A percentile compares a stretch with the other conserved stretches of the same genome.
Conservation (phyloP, 257 asterid species). For the Capsicum baccatum region DNA sequence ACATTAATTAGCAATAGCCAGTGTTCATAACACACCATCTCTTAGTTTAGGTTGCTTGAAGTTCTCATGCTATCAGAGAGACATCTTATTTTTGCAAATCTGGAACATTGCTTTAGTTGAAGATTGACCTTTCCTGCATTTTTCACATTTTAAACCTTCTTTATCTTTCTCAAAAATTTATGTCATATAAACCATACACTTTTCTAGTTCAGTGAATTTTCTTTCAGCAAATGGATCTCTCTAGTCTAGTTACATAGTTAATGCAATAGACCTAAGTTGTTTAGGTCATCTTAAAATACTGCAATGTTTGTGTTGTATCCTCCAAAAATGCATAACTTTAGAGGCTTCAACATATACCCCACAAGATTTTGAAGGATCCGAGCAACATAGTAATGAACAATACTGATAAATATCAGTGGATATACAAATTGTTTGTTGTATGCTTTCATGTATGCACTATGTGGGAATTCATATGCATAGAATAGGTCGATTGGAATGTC, state of each 20-base stretch:
- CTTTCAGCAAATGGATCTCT: not conserved
- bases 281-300: not conserved
- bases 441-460: constrained; percentile 1
- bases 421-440: not conserved
- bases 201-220: not conserved
- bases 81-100: not conserved
- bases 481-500: not conserved
- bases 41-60: not conserved
- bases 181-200: not conserved
- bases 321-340: not conserved
- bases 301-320: not conserved
- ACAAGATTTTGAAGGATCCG: not conserved
- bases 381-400: not conserved
- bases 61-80: not conserved
- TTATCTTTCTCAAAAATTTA: not conserved
- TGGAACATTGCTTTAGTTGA: not conserved
- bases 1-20: not conserved
- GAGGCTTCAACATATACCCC: not conserved
- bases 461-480: not conserved
- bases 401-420: not conserved
- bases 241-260: not conserved
- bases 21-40: not conserved
- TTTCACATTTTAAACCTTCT: not conserved
- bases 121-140: not conserved
- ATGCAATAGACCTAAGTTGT: not conserved